Base-by-base conservation (phyloP, 108 stramenopile genomes). In the Skeletonema grethae region DNA sequence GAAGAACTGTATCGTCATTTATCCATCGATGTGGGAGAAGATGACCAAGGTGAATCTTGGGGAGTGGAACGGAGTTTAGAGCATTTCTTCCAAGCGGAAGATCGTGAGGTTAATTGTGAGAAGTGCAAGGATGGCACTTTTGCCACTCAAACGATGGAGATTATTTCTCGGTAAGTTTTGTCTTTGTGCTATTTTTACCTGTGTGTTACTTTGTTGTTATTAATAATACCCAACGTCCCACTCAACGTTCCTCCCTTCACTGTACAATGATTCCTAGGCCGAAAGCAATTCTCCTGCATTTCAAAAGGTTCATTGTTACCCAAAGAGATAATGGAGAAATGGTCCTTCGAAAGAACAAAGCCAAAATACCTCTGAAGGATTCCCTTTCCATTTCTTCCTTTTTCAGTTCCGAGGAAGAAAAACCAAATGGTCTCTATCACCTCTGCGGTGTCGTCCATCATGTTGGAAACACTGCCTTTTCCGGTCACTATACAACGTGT, bases 31-130 rank as follows among this genome's bases (percentile, higher is more conserved):
- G 84, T 90, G 39, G 82, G 67, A 13, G 65, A 82, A 58, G 75
- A 80, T 59, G 18, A 70, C 2, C 50, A 80, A 2, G 35, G 31
- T 30, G 77, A 77, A 32, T n/a, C 35, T 29, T 82, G 80, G 83
- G 74, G 59, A 15, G 83, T 94, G 9, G 66, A 88, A n/a, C 55
- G 69, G 32, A 80, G 87, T 46, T 77, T 94, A 18, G 61, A 74
- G 35, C 78, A 76, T 15, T 91, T 88, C 65, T 96, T 96, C 63
- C 67, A 70, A 7, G 82, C 93, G 2, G 92, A 93, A 65, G 85
- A 82, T 43, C 80, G 86, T 8, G 89, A 94, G n/a, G 56, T 94
- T 69, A 85, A 90, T 31, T 96, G 95, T 57, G 95, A 96, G 77
- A 93, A 96, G 72, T 91, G 93, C 50, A 31, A 77, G 28, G 66